phyloP scores from a whole-genome alignment of 225 moss, liverwort and hornwort genomes.

The Polytrichum commune region DNA sequence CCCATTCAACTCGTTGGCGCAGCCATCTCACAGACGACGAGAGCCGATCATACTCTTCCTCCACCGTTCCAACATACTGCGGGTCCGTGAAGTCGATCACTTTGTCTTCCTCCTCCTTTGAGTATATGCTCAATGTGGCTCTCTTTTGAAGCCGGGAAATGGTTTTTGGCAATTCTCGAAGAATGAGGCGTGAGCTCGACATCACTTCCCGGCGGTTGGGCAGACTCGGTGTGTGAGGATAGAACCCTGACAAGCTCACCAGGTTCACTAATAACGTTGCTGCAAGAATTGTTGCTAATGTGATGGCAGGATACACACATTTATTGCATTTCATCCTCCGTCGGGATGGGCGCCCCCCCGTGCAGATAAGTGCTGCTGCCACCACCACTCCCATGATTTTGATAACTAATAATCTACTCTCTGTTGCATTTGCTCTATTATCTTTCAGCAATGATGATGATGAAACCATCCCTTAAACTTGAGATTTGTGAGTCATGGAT shows the following conservation, averaged over 20 bases:
- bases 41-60: constrained; percentile 40
- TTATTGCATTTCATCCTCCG: constrained; percentile 28
- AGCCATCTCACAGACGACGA: constrained; percentile 40
- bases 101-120: constrained; percentile 20
- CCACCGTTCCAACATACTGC: constrained; percentile 39
- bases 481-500: neutral
- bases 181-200: constrained; percentile 24
- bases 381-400: neutral
- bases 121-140: constrained; percentile 9
- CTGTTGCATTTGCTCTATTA: no score
- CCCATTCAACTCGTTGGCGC: constrained; percentile 46
- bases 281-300: constrained; percentile 25
- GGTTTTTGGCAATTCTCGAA: constrained; percentile 30
- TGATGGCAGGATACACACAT: constrained; percentile 32
- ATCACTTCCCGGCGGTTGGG: constrained; percentile 26
- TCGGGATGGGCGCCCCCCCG: no score
- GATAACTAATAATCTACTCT: neutral
- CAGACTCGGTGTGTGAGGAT: constrained; percentile 19
- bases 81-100: constrained; percentile 31
- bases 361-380: no score
- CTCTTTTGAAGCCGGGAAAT: constrained; percentile 14
- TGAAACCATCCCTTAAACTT: no score
- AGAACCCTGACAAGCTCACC: constrained; percentile 23
- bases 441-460: no score
- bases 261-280: constrained; percentile 39